Conservation (phyloP, 73 alveolate species). For the Tetrahymena thermophila region DNA sequence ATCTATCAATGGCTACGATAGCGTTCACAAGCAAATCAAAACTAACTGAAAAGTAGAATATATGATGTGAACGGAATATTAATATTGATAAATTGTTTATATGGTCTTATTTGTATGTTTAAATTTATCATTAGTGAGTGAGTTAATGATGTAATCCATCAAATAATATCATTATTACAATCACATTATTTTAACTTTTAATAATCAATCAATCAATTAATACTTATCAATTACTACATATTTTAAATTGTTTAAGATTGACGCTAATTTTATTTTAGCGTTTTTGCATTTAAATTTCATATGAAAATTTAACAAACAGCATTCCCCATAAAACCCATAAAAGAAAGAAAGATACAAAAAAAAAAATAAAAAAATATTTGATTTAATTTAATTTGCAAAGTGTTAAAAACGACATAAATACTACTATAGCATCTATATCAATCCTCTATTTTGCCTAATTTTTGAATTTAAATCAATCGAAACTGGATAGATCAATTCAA, state of each 20-base stretch:
- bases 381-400: no score
- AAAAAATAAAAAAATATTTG: no score
- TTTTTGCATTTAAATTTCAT: neutral
- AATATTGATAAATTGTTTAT: neutral
- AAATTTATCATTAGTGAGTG: neutral
- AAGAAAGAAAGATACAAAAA: no score
- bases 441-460: neutral
- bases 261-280: neutral
- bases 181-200: neutral
- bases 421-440: neutral
- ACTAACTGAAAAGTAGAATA: neutral
- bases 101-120: neutral
- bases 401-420: neutral
- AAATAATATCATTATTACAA: neutral
- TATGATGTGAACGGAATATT: neutral
- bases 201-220: neutral
- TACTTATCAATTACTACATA: neutral
- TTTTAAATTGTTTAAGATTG: no score
- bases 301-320: no score
- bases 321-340: no score
- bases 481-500: no score
- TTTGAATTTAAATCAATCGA: neutral
- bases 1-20: neutral
- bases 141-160: neutral
- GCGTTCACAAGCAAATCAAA: neutral